These are phyloP conservation scores for Lithohypha guttulata DNA, from an alignment of 2,329 filamentous ascomycete genomes.

Conservation along the genomic window DNA sequence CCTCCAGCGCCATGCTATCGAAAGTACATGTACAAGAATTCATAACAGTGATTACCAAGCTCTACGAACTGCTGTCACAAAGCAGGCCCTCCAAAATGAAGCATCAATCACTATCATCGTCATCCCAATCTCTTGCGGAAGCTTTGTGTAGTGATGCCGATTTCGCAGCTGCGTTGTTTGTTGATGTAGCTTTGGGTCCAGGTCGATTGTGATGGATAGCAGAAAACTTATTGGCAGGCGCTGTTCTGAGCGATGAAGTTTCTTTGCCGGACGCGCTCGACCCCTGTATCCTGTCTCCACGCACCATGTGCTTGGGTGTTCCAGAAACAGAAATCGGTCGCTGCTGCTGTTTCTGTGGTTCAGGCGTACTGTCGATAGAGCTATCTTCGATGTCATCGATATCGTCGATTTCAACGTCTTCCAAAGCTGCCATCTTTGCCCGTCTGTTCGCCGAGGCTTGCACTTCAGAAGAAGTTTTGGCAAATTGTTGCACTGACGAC, in stretches of 20 bases:
- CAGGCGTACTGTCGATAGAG: too few species aligned
- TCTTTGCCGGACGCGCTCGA: too few species aligned
- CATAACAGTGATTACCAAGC: too few species aligned
- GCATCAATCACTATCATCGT: conserved; percentile 13
- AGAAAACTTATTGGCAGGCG: neutral
- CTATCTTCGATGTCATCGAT: conserved; percentile 18
- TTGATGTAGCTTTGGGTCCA: neutral
- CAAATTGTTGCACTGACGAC: neutral
- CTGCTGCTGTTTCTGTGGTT: too few species aligned
- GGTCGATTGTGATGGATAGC: neutral
- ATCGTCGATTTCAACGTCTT: conserved; percentile 23
- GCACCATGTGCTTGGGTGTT: too few species aligned
- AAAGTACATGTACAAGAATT: too few species aligned
- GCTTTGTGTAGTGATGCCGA: conserved; percentile 10
- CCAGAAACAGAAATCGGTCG: too few species aligned
- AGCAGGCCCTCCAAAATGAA: neutral
- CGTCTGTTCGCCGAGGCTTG: conserved; percentile 24
- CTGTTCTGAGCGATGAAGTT: too few species aligned
- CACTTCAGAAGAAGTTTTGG: conserved; percentile 11
- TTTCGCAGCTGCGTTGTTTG: neutral
- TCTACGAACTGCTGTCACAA: too few species aligned
- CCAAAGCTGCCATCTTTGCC: conserved; percentile 27
- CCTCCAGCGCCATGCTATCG: too few species aligned
- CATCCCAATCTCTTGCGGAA: conserved; percentile 15
- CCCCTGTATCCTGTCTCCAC: too few species aligned